Percentiles rank a stretch among this genome's conserved stretches.
phyloP scores from a whole-genome alignment of 768 basidiomycete genomes.

The Mycena vulgaris region DNA sequence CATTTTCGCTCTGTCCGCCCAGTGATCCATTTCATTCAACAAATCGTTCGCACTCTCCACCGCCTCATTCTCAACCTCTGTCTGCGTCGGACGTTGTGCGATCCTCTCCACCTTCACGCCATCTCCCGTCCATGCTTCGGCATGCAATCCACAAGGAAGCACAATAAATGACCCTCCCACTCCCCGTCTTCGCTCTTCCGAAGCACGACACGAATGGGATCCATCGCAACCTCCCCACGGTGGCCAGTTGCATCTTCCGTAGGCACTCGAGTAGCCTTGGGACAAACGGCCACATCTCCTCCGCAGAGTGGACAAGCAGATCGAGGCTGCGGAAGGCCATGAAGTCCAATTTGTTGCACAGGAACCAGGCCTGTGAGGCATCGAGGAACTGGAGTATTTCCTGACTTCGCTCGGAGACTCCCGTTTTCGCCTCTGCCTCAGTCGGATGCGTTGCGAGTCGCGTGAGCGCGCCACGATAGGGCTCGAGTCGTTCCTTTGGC shows the following conservation, averaged over 20 bases:
- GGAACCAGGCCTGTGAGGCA: conserved; percentile 14
- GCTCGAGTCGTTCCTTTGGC: background rate
- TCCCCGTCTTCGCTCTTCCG: conserved; percentile 12
- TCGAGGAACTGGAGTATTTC: conserved; percentile 18
- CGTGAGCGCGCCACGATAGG: conserved; percentile 1
- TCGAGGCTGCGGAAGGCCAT: conserved; percentile 15
- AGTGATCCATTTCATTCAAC: conserved; percentile 11
- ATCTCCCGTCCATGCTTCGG: background rate
- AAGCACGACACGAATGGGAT: conserved; percentile 22
- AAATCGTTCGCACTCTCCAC: background rate
- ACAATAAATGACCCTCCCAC: conserved; percentile 1
- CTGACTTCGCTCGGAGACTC: background rate
- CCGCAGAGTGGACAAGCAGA: background rate
- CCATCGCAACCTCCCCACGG: background rate
- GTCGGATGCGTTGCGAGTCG: background rate
- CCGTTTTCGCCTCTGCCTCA: background rate
- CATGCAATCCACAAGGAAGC: background rate
- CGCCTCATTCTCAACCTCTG: conserved; percentile 4
- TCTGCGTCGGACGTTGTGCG: conserved; percentile 16
- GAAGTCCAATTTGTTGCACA: conserved; percentile 1
- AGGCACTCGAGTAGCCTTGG: conserved; percentile 19
- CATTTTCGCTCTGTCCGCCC: background rate
- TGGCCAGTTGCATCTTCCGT: conserved; percentile 20
- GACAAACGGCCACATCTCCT: conserved; percentile 22
- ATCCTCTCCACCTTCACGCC: conserved; percentile 16